A percentile compares a stretch with the other conserved stretches of the same genome.
These are phyloP conservation scores for Allium cepa DNA, from an alignment of 106 monocot genomes.

Conservation along the genomic window DNA sequence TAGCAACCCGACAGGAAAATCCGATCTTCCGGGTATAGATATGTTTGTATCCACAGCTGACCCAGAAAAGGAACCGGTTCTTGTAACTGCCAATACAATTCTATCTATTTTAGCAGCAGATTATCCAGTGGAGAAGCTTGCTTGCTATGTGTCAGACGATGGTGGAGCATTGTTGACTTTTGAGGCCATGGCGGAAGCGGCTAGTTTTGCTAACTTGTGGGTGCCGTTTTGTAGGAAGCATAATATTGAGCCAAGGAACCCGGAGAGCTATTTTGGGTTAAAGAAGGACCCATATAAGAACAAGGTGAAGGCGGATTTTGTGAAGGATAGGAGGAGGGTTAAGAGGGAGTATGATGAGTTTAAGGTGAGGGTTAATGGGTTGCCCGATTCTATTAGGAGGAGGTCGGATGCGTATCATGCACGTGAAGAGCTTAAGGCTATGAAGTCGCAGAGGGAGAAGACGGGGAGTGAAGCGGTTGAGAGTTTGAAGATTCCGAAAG, in stretches of 20 bases:
- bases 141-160: conserved; percentile 89
- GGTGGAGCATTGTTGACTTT: conserved; percentile 92
- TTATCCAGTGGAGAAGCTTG: conserved; percentile 90
- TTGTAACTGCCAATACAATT: conserved; percentile 87
- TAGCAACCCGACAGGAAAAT: conserved; percentile 57
- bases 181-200: conserved; percentile 85
- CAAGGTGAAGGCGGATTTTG: conserved; percentile 75
- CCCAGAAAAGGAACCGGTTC: conserved; percentile 81
- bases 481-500: conserved; percentile 63
- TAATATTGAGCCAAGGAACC: conserved; percentile 76
- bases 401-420: conserved; percentile 83
- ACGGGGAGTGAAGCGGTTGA: conserved; percentile 39
- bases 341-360: conserved; percentile 97
- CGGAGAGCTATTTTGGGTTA: conserved; percentile 71
- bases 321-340: conserved; percentile 63
- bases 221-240: conserved; percentile 93
- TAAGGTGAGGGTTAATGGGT: conserved; percentile 77
- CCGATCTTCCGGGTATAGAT: conserved; percentile 83
- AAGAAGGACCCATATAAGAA: conserved; percentile 80
- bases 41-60: conserved; percentile 92
- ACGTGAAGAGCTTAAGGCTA: conserved; percentile 76
- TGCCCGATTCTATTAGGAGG: conserved; percentile 76
- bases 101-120: conserved; percentile 86
- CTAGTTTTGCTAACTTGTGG: conserved; percentile 76
- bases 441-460: conserved; percentile 56